Evolutionary conservation across 192 early-diverging fungal genomes (phyloP), one percentile per base, ranked within the genome.

Genomic region (Backusella circina): DNA sequence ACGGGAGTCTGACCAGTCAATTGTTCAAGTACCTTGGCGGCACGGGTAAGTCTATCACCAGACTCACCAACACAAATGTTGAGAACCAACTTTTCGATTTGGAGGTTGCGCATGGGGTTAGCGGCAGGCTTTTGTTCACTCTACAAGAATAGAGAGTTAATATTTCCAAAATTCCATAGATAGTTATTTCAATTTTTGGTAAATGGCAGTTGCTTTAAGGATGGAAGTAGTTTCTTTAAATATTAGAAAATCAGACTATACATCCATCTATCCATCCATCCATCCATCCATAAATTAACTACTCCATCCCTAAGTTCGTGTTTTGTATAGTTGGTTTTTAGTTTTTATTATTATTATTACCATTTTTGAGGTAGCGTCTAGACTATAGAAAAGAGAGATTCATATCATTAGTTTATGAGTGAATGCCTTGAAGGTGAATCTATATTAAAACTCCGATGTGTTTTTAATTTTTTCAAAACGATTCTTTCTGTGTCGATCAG

Each of bases 31-130:
- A 99, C 98, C 94, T 99, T 99, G 86, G 95, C 95, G 80, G 98
- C 98, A 92, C 98, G 94, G 79, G 98, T 99, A 70, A 99, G 91
- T 88, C 96, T 93, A 92, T 99, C 98, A 79, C 97, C 97, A 81
- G 96, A 97, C 88, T 98, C 97, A 75, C 98, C 98, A 65, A 99
- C 98, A 84, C 94, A 98, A 86, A 99, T 99, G 95, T 99, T 99
- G 86, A 99, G 93, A 86, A 97, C 97, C 87, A 99, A 95, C 93
- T 99, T 99, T 90, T 99, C 98, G 83, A 99, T 94, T 82, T 90
- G 89, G 74, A 99, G 94, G 85, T 95, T 96, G 80, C 94, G 91
- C 97, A 99, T 99, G 82, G 90, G 86, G 93, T 99, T 98, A 74
- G 86, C 83, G 80, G 89, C 87, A 84, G 88, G 88, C 79, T 94